phyloP scores from a whole-genome alignment of 441 rosid genomes.

The Arabidopsis lyrata region DNA sequence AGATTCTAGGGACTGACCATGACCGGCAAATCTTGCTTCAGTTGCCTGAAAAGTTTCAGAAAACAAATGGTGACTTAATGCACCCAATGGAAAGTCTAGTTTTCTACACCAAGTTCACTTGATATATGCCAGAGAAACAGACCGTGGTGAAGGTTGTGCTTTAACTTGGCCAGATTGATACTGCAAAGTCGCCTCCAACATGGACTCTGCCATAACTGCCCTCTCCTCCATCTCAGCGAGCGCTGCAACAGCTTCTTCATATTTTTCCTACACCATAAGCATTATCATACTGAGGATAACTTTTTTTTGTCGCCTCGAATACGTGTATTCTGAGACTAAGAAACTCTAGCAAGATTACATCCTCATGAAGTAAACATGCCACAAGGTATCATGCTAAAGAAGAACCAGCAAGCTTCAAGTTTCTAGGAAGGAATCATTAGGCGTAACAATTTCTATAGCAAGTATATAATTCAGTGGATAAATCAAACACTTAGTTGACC shows the following conservation, averaged over 20 bases:
- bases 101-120: slow-evolving; percentile 4
- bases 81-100: slow-evolving; percentile 17
- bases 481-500: slow-evolving; percentile 20
- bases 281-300: slow-evolving; percentile 15
- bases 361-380: slow-evolving; percentile 7
- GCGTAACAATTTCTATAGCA: background rate
- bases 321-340: background rate
- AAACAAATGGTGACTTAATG: slow-evolving; percentile 23
- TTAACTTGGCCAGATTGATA: slow-evolving; percentile 89
- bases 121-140: slow-evolving; percentile 35
- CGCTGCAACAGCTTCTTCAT: slow-evolving; percentile 72
- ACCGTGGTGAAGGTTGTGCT: slow-evolving; percentile 91
- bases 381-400: slow-evolving; percentile 14
- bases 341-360: slow-evolving; percentile 17
- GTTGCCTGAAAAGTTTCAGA: slow-evolving; percentile 51
- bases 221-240: slow-evolving; percentile 95
- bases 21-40: slow-evolving; percentile 61
- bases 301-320: background rate
- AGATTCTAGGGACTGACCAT: slow-evolving; percentile 64
- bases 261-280: slow-evolving; percentile 70
- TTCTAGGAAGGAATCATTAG: background rate
- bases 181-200: slow-evolving; percentile 94
- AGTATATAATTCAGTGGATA: slow-evolving; percentile 2
- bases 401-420: slow-evolving; percentile 20
- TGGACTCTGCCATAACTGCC: slow-evolving; percentile 95